Evolutionary conservation across 352 stramenopile species (phyloP).

Genomic region (Globisporangium viniferum): DNA sequence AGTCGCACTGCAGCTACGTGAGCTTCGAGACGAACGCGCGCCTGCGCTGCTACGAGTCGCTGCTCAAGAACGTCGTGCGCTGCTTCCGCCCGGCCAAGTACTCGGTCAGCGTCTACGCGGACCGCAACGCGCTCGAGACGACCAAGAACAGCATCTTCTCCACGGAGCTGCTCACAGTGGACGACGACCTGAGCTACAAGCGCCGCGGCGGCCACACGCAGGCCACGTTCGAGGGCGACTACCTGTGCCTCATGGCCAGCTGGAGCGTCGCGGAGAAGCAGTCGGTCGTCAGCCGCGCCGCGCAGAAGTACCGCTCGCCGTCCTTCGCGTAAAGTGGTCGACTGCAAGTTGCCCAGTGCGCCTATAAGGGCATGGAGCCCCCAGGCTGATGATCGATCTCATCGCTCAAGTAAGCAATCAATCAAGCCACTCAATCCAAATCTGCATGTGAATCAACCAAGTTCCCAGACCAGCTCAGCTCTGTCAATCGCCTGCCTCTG

Average conservation of each 20-base stretch:
- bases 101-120: conserved; percentile 97
- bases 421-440: neutral
- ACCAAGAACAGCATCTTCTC: conserved; percentile 75
- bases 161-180: conserved; percentile 62
- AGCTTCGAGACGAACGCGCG: conserved; percentile 98
- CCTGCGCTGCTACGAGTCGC: conserved; percentile 80
- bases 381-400: neutral
- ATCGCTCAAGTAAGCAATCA: neutral
- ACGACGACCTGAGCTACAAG: conserved; percentile 80
- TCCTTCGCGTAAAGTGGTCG: conserved; percentile 55
- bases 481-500: neutral
- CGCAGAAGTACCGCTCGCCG: conserved; percentile 68
- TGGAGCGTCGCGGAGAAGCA: conserved; percentile 43
- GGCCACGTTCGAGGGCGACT: conserved; percentile 82
- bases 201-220: conserved; percentile 81
- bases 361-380: neutral
- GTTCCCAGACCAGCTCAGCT: neutral
- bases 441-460: neutral
- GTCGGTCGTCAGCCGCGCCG: conserved; percentile 36
- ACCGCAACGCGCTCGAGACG: conserved; percentile 64
- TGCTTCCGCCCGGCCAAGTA: conserved; percentile 98
- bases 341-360: neutral
- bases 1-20: conserved; percentile 95
- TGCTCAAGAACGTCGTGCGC: conserved; percentile 97
- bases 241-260: conserved; percentile 84